Base-by-base conservation (phyloP, 371 early-diverging fungal species). In the Zancudomyces culisetae region DNA sequence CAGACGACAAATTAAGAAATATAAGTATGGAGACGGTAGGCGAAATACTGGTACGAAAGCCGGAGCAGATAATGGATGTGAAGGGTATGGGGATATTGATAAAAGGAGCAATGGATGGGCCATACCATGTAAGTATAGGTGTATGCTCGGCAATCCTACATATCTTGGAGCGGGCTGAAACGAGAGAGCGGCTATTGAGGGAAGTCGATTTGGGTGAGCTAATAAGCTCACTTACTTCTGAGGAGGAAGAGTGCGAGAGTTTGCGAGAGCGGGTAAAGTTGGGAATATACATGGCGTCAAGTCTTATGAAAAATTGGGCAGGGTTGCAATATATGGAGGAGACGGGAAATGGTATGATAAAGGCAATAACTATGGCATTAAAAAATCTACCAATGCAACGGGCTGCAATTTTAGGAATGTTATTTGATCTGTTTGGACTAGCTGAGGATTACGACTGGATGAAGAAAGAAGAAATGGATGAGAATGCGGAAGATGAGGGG, bases 371-470 rank as follows among this genome's bases (percentile, higher is more conserved):
- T 22, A 39, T 55, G 26, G 56, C 66, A 22, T 55, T 66, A 27
- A 35, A 58, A 12, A 42, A 59, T 60, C 55, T 57, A 3, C 57
- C 52, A 1, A 43, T 58, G 6, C 62, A 66, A 41, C 42, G 59
- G 42, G 64, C 58, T 45, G 54, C 59, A 22, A 56, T 66, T 12
- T 58, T 66, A 18, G 66, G 66, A 2, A 65, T 66, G 60, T 59
- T 66, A n/a, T 30, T 66, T 28, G 66, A 66, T 59, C 56, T 66
- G 19, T 66, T 66, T 52, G 66, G 66, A 0, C 55, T 66, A 15
- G 63, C 66, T 0, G 61, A 64, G 24, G 58, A 64, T 43, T 66
- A 65, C 52, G 66, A 66, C 41, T 35, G 51, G 2, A 45, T 60
- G 35, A 63, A 66, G 59, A 55, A 64, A 18, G 58, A 60, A 52